phyloP scores from a whole-genome alignment of 345 rosid species.

The Psidium guajava region DNA sequence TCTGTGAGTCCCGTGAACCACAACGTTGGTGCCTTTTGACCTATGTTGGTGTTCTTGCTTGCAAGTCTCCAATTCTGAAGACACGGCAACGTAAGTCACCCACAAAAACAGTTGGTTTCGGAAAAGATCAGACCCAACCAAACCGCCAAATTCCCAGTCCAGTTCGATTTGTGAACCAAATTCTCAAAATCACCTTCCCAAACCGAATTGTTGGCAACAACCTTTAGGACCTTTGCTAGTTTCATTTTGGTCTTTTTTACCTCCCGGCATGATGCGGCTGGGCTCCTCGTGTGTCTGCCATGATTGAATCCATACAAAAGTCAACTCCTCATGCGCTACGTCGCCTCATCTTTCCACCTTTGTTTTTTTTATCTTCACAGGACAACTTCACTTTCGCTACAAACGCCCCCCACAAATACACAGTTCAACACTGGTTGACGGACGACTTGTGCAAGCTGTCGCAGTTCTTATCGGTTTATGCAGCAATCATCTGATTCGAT shows the following conservation, averaged over 20 bases:
- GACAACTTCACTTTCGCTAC: neutral
- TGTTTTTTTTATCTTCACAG: neutral
- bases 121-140: neutral
- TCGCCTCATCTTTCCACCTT: neutral
- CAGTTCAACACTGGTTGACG: neutral
- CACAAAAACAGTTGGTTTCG: neutral
- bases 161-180: neutral
- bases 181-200: neutral
- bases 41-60: neutral
- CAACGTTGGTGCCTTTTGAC: neutral
- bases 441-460: neutral
- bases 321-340: neutral
- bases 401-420: neutral
- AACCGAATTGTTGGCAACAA: neutral
- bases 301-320: neutral
- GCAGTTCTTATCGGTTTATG: neutral
- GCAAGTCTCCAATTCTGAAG: neutral
- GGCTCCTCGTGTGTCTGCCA: neutral
- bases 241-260: neutral
- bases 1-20: neutral
- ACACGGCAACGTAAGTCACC: neutral
- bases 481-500: neutral
- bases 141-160: neutral
- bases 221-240: neutral
- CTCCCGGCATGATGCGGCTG: neutral